Base-by-base conservation (phyloP, 225 moss, liverwort and hornwort species). In the Pseudisothecium myosuroides region DNA sequence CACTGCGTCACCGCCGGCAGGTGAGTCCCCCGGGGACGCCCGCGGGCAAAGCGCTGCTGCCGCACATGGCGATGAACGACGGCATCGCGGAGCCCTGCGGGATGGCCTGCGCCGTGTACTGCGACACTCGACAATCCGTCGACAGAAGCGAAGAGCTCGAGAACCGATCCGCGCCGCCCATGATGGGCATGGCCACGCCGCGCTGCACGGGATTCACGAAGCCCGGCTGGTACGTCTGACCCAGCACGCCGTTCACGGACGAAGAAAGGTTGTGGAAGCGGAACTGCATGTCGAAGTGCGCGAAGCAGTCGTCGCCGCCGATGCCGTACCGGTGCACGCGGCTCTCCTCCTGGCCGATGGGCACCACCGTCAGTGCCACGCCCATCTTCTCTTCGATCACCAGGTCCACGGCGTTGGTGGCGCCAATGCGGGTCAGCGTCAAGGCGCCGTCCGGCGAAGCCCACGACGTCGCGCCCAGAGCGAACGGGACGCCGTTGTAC, bases 81-180 rank as follows among this genome's bases (percentile, higher is more conserved):
- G 54, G 54, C 54, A 54, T 54, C 17, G 54, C 54, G 54, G 54
- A 54, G 54, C 54, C 54, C 54, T 54, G 54, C 54, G 54, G 17
- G 54, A 54, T 54, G 54, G 54, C 54, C 54, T 54, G 54, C 54
- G 54, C 54, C 54, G 54, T 54, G 54, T 54, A 18, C 54, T 54
- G 54, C 54, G 54, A 54, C 54, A 54, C 54, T 2, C 54, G 54
- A 17, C 54, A 54, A 17, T 54, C 54, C 54, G 54, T 54, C 54
- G 54, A 6, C 81, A 96, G 88, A 41, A 96, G 76, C 10, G 91
- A 93, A 9, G 94, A 90, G n/a, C 92, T 64, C 7, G 54, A 54
- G 54, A 54, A 54, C 17, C 17, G 54, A 17, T 54, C 54, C 54
- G 54, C 54, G 54, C 54, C 83, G 54, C 68, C 83, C 67, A 83